Percentiles rank a stretch among this genome's conserved stretches.
Conservation (phyloP, 108 stramenopile genomes). For the Discostella pseudostelligera region DNA sequence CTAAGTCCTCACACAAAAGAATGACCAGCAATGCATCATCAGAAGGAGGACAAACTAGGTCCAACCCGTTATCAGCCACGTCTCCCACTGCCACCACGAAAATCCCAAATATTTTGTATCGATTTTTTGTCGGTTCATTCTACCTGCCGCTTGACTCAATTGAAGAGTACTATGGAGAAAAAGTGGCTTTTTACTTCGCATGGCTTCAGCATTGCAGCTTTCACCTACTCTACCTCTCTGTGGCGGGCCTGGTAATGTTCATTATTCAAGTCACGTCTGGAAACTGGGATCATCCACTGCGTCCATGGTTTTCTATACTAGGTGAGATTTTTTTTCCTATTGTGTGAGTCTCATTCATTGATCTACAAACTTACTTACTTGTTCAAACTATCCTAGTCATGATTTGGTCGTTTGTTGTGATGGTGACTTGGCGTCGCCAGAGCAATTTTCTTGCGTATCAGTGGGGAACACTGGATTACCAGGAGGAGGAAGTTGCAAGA, state of each 20-base stretch:
- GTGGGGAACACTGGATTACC: constrained; percentile 94
- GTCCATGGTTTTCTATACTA: constrained; percentile 58
- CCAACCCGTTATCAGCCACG: not conserved
- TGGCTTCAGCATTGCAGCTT: constrained; percentile 93
- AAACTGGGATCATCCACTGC: constrained; percentile 74
- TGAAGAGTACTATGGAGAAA: constrained; percentile 97
- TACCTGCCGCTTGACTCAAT: constrained; percentile 91
- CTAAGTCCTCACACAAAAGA: not conserved
- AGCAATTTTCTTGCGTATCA: constrained; percentile 77
- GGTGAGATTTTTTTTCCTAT: constrained; percentile 11
- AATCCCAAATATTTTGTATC: constrained; percentile 59
- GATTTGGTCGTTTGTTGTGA: constrained; percentile 91
- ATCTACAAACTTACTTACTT: constrained; percentile 9
- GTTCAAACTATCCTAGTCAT: constrained; percentile 76
- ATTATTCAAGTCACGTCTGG: constrained; percentile 55
- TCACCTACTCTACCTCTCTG: constrained; percentile 71
- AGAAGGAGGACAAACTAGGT: constrained; percentile 17
- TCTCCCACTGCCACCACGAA: constrained; percentile 10
- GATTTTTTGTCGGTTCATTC: constrained; percentile 76
- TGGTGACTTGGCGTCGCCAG: constrained; percentile 89
- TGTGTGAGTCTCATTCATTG: not conserved
- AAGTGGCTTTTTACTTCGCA: constrained; percentile 97
- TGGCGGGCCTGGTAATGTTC: constrained; percentile 76
- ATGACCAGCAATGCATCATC: not conserved
- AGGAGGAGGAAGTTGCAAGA: constrained; percentile 88